Percentiles rank a stretch among this genome's conserved stretches.
These are phyloP conservation scores for Neoboletus magnificus DNA, from an alignment of 768 basidiomycete species.

Conservation along the genomic window DNA sequence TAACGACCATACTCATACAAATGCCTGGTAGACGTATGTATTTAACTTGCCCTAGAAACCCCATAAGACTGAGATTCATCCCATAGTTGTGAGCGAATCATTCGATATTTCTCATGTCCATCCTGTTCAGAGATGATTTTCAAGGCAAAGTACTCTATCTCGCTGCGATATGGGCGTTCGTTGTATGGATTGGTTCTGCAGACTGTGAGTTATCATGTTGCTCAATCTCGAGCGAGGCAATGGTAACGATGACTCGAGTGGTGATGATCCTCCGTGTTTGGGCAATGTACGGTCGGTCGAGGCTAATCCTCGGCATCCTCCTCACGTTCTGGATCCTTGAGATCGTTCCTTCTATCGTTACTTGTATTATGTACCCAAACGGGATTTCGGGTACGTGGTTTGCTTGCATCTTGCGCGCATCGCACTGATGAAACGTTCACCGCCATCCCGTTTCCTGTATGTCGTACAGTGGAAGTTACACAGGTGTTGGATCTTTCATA, in stretches of 20 bases:
- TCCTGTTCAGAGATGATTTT: neutral
- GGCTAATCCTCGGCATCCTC: constrained; percentile 6
- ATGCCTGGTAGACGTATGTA: constrained; percentile 5
- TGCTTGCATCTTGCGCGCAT: neutral
- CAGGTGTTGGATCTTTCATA: neutral
- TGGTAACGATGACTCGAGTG: neutral
- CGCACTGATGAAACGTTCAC: neutral
- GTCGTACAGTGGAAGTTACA: neutral
- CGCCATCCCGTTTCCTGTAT: neutral
- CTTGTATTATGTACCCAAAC: neutral
- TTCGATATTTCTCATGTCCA: neutral
- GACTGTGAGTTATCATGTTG: constrained; percentile 4
- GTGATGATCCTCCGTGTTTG: constrained; percentile 18
- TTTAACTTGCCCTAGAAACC: neutral
- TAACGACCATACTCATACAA: neutral
- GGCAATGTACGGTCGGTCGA: constrained; percentile 9
- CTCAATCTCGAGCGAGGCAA: neutral
- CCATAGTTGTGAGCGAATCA: constrained; percentile 8
- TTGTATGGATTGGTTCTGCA: constrained; percentile 4
- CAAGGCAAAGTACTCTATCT: constrained; percentile 7
- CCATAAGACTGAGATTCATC: neutral
- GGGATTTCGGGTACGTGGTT: neutral
- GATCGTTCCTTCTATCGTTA: neutral
- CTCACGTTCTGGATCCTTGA: constrained; percentile 6
- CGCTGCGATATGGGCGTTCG: neutral